These are phyloP conservation scores for Kwoniella newhampshirensis DNA, from an alignment of 768 basidiomycete genomes.

Conservation along the genomic window DNA sequence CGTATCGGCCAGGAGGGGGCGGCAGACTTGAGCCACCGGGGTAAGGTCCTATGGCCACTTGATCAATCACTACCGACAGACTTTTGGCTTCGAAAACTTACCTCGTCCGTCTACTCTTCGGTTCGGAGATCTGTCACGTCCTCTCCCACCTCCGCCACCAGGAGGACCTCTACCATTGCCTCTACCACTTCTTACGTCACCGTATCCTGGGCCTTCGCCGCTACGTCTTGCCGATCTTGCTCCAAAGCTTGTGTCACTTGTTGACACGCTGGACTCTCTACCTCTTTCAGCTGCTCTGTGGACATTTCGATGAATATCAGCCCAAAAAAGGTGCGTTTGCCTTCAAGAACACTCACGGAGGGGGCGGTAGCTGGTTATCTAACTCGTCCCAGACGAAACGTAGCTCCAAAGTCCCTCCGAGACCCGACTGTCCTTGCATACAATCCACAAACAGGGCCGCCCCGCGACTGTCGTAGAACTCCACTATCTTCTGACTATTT, in stretches of 20 bases:
- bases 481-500: constrained; percentile 80
- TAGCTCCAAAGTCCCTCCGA: constrained; percentile 87
- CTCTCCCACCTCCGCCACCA: constrained; percentile 2
- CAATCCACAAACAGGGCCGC: constrained; percentile 76
- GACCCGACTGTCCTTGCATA: constrained; percentile 71
- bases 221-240: not conserved
- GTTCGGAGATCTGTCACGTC: constrained; percentile 11
- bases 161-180: constrained; percentile 2
- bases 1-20: constrained; percentile 20
- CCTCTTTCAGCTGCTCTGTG: not conserved
- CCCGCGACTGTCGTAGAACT: constrained; percentile 81
- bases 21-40: constrained; percentile 1
- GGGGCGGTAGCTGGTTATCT: constrained; percentile 60
- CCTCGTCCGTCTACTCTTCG: constrained; percentile 8
- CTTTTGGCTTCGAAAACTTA: not conserved
- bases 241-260: not conserved
- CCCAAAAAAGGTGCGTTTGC: constrained; percentile 20
- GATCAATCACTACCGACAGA: not conserved
- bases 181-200: constrained; percentile 22
- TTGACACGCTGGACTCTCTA: too few species aligned
- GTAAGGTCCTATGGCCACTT: not conserved
- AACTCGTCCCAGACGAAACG: constrained; percentile 78
- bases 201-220: constrained; percentile 31
- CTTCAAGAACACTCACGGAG: constrained; percentile 51
- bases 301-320: not conserved